Evolutionary conservation across 345 rosid species (phyloP).

Genomic region (Syzygium aqueum): DNA sequence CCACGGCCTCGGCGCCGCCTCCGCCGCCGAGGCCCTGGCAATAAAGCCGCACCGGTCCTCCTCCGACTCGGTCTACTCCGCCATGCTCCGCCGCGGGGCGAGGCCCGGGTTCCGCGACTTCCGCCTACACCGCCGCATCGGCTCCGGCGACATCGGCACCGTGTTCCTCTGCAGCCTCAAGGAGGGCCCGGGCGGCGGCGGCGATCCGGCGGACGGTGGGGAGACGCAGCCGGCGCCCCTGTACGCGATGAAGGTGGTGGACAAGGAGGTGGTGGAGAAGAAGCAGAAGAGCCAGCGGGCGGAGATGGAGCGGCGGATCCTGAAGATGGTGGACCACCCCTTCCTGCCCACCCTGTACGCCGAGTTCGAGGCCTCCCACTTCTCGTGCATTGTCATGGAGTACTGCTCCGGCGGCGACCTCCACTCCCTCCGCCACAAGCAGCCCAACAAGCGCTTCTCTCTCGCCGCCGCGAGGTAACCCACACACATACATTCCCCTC

Average conservation of each 20-base stretch:
- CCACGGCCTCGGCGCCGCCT: not conserved
- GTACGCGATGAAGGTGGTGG: conserved; percentile 94
- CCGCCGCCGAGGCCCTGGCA: not conserved
- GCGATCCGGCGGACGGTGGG: conserved; percentile 11
- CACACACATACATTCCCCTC: not conserved
- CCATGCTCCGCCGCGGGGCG: conserved; percentile 42
- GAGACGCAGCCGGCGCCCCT: not conserved
- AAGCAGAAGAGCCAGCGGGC: conserved; percentile 79
- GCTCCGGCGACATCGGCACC: conserved; percentile 87
- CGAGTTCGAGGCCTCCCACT: conserved; percentile 78
- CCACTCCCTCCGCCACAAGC: conserved; percentile 69
- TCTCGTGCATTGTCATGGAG: conserved; percentile 93
- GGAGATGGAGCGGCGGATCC: conserved; percentile 71
- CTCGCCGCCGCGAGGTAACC: conserved; percentile 65
- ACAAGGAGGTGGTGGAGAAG: conserved; percentile 50
- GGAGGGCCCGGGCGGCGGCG: not conserved
- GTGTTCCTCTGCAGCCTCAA: conserved; percentile 73
- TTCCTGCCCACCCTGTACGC: conserved; percentile 86
- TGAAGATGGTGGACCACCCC: conserved; percentile 89
- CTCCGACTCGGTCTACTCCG: conserved; percentile 74
- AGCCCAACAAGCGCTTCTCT: conserved; percentile 51
- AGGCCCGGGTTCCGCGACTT: conserved; percentile 63
- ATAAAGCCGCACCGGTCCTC: conserved; percentile 31
- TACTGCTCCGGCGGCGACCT: conserved; percentile 92
- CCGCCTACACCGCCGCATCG: conserved; percentile 58